Evolutionary conservation across 768 basidiomycete species (phyloP), one percentile per base, ranked within the genome.

Genomic region (Chiua virens): DNA sequence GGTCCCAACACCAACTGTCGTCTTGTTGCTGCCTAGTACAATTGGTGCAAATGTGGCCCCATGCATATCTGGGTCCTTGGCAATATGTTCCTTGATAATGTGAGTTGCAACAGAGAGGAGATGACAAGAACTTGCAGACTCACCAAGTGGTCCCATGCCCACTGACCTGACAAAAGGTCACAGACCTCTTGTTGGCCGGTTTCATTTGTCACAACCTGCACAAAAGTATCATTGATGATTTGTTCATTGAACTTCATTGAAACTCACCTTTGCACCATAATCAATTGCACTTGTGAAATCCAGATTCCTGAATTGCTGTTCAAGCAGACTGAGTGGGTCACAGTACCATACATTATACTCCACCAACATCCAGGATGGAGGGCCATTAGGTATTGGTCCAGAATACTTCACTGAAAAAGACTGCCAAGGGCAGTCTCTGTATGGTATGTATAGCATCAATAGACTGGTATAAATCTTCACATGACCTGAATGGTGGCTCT

Each of bases 341-440:
- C 60, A 56, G 30, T 22, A 58, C 60, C 61, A 66, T 3, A 68
- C 52, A 20, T 64, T 59, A 39, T 61, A 63, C 3, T 58, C 42
- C 4, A 48, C 53, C 0, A 34, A 42, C 67, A 65, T 70, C 69
- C 67, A 70, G 8, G 49, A 18, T 3, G 62, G 60, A 2, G 30
- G 22, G 5, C 52, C 43, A 13, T 57, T 52, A 3, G 50, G 47
- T 2, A 53, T 21, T 0, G 37, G 42, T 3, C 63, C 67, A 0
- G 48, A 44, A 25, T 72, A 75, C 4, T 49, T 42, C n/a, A n/a
- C n/a, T n/a, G n/a, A n/a, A n/a, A n/a, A n/a, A n/a, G n/a, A n/a
- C n/a, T n/a, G n/a, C n/a, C n/a, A 71, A 0, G 72, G 65, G 8
- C 63, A 58, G 37, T 71, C 70, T 8, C 75, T 73, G 35, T 64